A percentile compares a stretch with the other conserved stretches of the same genome.
These are phyloP conservation scores for Mycena rosella DNA, from an alignment of 768 basidiomycete species.

Conservation along the genomic window DNA sequence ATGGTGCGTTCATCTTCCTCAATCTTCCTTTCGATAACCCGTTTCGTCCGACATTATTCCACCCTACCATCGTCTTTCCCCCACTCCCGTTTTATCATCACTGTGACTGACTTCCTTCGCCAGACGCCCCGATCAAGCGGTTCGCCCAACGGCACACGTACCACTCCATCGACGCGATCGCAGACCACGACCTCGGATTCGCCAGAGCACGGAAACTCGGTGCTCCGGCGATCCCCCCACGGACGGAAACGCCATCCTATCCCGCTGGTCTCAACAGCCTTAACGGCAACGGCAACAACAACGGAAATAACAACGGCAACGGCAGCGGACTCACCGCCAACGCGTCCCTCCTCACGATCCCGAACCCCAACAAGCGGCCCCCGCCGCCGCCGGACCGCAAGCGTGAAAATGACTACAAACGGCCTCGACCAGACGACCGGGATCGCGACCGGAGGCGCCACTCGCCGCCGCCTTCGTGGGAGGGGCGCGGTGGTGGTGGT, in stretches of 20 bases:
- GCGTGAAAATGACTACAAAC: slow-evolving; percentile 55
- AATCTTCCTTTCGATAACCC: too few relatives aligned
- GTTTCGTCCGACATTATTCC: too few relatives aligned
- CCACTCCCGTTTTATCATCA: not conserved
- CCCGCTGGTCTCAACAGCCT: not conserved
- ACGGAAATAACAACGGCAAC: not conserved
- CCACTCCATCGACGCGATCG: slow-evolving; percentile 88
- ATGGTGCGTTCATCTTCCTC: slow-evolving; percentile 62
- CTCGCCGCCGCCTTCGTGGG: slow-evolving; percentile 53
- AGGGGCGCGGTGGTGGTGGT: too few relatives aligned
- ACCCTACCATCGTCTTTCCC: not conserved
- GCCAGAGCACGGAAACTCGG: slow-evolving; percentile 61
- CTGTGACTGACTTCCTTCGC: not conserved
- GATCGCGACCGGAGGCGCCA: slow-evolving; percentile 57
- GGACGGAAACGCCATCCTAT: not conserved
- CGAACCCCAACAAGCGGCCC: slow-evolving; percentile 44
- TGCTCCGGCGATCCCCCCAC: not conserved
- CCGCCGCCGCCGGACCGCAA: slow-evolving; percentile 53
- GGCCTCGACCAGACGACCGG: slow-evolving; percentile 45
- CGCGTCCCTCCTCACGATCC: slow-evolving; percentile 6
- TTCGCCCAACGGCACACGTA: slow-evolving; percentile 91
- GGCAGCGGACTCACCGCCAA: not conserved
- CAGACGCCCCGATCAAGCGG: slow-evolving; percentile 91
- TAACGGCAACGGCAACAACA: not conserved
- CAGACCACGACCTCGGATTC: slow-evolving; percentile 89